A percentile compares a stretch with the other conserved stretches of the same genome.
Conservation (phyloP, 805 yeast species). For the Yarrowia osloensis region DNA sequence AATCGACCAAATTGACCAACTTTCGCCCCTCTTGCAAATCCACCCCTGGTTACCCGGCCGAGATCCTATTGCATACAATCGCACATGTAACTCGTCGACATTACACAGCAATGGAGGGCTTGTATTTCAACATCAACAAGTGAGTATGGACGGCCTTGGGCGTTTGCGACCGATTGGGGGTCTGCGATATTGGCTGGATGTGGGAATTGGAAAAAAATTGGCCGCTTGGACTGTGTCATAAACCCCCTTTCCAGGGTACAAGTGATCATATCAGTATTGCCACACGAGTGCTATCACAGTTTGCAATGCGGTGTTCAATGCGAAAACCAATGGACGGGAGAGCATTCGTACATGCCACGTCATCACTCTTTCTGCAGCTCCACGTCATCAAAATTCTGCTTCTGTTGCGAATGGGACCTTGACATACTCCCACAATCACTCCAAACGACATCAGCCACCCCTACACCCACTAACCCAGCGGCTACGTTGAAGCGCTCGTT, state of each 20-base stretch:
- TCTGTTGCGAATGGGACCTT: too few species aligned
- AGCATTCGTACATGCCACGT: too few species aligned
- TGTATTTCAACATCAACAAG: conserved; percentile 82
- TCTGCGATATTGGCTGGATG: not conserved
- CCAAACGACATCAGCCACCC: not conserved
- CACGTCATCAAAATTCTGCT: too few species aligned
- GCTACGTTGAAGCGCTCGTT: conserved; percentile 91
- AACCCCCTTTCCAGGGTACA: too few species aligned
- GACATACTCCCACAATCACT: too few species aligned
- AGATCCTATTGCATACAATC: conserved; percentile 16
- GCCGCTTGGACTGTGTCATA: not conserved
- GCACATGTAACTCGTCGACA: conserved; percentile 28
- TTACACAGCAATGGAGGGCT: conserved; percentile 73
- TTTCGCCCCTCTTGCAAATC: not conserved
- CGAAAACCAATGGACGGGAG: too few species aligned
- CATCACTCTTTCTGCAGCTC: too few species aligned
- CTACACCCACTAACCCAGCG: conserved; percentile 45
- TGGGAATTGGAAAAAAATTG: not conserved
- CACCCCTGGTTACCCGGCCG: conserved; percentile 26
- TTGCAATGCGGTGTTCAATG: too few species aligned
- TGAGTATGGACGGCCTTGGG: conserved; percentile 34
- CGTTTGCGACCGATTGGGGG: not conserved
- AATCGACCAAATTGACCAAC: not conserved
- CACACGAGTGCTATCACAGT: too few species aligned
- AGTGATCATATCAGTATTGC: too few species aligned